Evolutionary conservation across 306 rosid species (phyloP), one percentile per base, ranked within the genome.

Genomic region (Dryas octopetala): DNA sequence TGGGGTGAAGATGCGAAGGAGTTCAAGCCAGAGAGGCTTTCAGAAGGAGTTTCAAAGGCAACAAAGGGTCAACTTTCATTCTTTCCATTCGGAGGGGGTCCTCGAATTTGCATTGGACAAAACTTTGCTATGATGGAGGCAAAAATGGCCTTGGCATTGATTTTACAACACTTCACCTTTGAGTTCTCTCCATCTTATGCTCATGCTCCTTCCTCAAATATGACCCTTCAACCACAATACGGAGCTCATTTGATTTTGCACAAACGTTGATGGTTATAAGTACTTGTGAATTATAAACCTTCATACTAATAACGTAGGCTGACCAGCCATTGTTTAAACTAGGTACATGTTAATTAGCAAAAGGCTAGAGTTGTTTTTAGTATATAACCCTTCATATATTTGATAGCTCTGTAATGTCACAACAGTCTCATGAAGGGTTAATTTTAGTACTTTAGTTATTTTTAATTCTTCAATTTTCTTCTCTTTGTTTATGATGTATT

Each of bases 1-100:
- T 84, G 91, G 88, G 91, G 88, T 4, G 78, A 79, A 3, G 87
- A 84, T 68, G 88, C 83, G 0, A 12, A 52, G 0, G 85, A 84
- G 65, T 87, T 87, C 71, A 84, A 75, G 19, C 85, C 84, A 17
- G 74, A 85, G 50, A 80, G 87, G 13, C 80, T 87, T 66, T 74
- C 82, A 0, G 82, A 71, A 45, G 86, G 90, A 41, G 49, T 86
- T 43, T 70, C 75, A 0, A 79, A 76, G 63, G 88, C 80, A 3
- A 79, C 85, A 6, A 74, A 63, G 14, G 76, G 62, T 5, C 62
- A 68, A 52, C 45, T 63, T 1, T 57, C 79, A 3, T 84, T 73
- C 67, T 38, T 84, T 13, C 88, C 88, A 0, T 86, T 86, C 0
- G 86, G 83, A 2, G 75, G 77, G 72, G 90, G 85, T 38, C 86